Percentiles rank a stretch among this genome's conserved stretches.
phyloP scores from a whole-genome alignment of 129 eudicot genomes.

The Sambucus nigra region DNA sequence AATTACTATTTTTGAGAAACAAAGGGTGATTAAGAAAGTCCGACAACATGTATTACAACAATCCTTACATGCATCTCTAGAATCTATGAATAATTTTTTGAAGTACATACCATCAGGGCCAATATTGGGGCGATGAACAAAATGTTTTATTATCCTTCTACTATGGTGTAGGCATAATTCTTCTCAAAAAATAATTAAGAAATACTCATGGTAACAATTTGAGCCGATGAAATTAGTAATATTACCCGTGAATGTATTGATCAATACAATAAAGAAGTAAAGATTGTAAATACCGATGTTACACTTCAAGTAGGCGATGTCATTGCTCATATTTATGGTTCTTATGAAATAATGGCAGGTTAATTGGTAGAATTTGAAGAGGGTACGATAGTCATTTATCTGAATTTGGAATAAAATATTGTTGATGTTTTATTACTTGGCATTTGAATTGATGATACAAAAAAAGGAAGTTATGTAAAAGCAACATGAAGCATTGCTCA shows the following conservation, averaged over 20 bases:
- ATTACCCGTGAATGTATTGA: conserved; percentile 3
- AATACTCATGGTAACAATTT: not conserved
- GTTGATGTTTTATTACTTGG: conserved; percentile 2
- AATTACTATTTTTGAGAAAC: too few species aligned
- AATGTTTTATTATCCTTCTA: too few species aligned
- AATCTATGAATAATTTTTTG: too few species aligned
- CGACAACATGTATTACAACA: too few species aligned
- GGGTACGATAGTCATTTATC: too few species aligned
- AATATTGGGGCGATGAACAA: too few species aligned
- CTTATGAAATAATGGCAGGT: not conserved
- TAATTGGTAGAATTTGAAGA: too few species aligned
- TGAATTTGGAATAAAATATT: too few species aligned
- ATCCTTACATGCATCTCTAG: too few species aligned
- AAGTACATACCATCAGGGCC: too few species aligned
- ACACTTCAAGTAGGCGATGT: not conserved
- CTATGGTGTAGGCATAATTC: too few species aligned
- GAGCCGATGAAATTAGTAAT: conserved; percentile 1
- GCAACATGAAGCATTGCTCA: conserved; percentile 6
- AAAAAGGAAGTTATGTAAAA: conserved; percentile 3
- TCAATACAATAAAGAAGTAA: not conserved
- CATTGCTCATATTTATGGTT: not conserved
- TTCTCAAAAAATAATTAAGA: not conserved
- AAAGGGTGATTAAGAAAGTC: too few species aligned
- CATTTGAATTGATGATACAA: not conserved
- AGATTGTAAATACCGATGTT: not conserved